Evolutionary conservation across 2,329 filamentous ascomycete species (phyloP).

Genomic region (Aureobasidium zeae): DNA sequence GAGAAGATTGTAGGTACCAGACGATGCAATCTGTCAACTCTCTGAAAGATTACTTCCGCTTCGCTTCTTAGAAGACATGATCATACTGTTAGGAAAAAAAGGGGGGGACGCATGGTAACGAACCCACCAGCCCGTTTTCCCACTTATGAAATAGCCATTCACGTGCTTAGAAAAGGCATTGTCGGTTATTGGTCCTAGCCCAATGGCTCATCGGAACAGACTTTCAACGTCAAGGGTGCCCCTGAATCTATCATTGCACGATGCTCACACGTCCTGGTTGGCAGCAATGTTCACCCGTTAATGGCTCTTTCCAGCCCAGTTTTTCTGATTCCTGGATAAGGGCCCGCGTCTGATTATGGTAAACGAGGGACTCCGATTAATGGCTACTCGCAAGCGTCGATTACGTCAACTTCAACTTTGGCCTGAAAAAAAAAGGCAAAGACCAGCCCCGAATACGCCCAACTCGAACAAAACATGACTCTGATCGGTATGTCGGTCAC

Average conservation of each 20-base stretch:
- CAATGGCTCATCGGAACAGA: constrained; percentile 59
- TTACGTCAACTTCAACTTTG: constrained; percentile 59
- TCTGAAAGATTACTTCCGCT: too few relatives aligned
- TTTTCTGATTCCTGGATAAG: too few relatives aligned
- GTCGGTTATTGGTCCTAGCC: constrained; percentile 83
- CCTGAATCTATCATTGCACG: constrained; percentile 91
- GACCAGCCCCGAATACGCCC: constrained; percentile 70
- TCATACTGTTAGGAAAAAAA: too few relatives aligned
- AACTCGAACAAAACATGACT: constrained; percentile 89
- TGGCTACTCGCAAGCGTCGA: constrained; percentile 83
- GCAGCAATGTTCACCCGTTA: constrained; percentile 66
- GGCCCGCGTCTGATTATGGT: constrained; percentile 84
- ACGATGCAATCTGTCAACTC: too few relatives aligned
- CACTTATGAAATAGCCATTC: constrained; percentile 94
- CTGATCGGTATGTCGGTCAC: constrained; percentile 88
- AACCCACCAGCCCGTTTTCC: constrained; percentile 69
- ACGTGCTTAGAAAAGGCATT: constrained; percentile 98
- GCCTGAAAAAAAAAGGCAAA: constrained; percentile 61
- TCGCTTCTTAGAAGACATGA: too few relatives aligned
- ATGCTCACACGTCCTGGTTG: constrained; percentile 73
- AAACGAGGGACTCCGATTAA: constrained; percentile 88
- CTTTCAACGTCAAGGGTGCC: constrained; percentile 89
- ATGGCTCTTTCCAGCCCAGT: constrained; percentile 63
- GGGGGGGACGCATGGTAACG: too few relatives aligned
- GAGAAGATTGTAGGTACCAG: too few relatives aligned